Base-by-base conservation (phyloP, 345 rosid species). In the Turnera subulata region DNA sequence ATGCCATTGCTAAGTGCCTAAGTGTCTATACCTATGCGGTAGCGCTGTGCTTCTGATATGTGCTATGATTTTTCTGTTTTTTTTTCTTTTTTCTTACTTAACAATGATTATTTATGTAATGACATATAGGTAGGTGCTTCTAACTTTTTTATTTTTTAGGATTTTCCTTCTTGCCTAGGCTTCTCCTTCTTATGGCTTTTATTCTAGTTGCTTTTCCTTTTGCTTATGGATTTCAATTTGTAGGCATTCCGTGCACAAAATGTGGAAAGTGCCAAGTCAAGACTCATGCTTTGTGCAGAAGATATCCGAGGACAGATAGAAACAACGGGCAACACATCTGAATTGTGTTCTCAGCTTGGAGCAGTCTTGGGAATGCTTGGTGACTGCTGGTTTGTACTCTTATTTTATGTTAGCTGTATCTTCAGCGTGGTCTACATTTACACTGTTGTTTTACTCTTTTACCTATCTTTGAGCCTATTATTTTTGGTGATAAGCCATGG, bases 321-420 rank as follows among this genome's bases (percentile, higher is more conserved):
- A 59, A 75, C 67, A 73, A 69, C 60, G 54, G 97, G 97, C 23
- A 82, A 74, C 71, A 87, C 90, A 21, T 68, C 96, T 22, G 97
- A 90, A 62, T 73, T 93, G 65, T 85, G 97, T 70, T 93, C 99
- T 35, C 99, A 90, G 86, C 92, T 93, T 51, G 99, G 99, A 39
- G 99, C 97, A 42, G 99, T 93, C 50, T 85, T 93, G 38, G 99
- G 99, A 16, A 87, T 90, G 95, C 99, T 89, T 43, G 99, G 99
- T 19, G 99, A 93, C 70, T 89, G 97, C 90, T 80, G 99, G 99
- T 89, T 59, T 46, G 76, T 62, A 58, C 35, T 69, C 59, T 56
- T 43, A 44, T 49, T 60, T 49, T 49, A 26, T 16, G 11, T 46
- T 46, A n/a, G 49, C 20, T n/a, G 24, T 8, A 53, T 13, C 17